Base-by-base conservation (phyloP, 2,329 filamentous ascomycete genomes). In the Aspergillus ochraceus region DNA sequence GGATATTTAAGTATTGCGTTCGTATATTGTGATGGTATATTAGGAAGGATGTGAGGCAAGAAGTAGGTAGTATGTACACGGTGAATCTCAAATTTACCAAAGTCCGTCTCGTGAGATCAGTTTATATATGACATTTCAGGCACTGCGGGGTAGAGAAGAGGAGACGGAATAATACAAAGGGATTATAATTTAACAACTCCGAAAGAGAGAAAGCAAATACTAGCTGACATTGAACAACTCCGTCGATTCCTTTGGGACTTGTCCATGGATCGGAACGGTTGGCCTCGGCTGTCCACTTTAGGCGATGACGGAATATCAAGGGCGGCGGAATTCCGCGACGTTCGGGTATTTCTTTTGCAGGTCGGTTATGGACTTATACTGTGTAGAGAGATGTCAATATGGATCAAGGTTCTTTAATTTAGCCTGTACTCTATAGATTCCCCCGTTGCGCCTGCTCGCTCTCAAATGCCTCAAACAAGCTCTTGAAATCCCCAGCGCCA, bases 401-500 rank as follows among this genome's bases (percentile, higher is more conserved):
- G 26, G 26, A 9, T 29, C 9, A 2, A 8, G 26, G 6, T 29
- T 29, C 26, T 29, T 9, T 29, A 2, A 29, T 29, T 9, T 2
- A 29, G 8, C 4, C 26, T 29, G 36, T n/a, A 17, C 6, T 8
- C 14, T n/a, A 24, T 47, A 47, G 22, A 47, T 24, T 47, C 20
- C 22, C 45, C 45, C 45, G 12, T 24, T 22, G 19, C 3, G 45
- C 45, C 22, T 20, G 45, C 19, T 47, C 45, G 45, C 45, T 22
- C 45, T 47, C 45, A 20, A 47, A 36, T 19, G 92, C 92, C 81
- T 97, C 91, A 71, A 97, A 97, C 70, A 96, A 71, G 67, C 88
- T 91, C 86, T 92, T 96, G 79, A 97, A 96, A 76, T 97, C 97
- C 1, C 92, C 92, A 0, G 92, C 92, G 4, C 92, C 92, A 69